Percentiles rank a stretch among this genome's conserved stretches.
phyloP scores from a whole-genome alignment of 1,139 yeast species.

The Casaregolazyma suthepensis region DNA sequence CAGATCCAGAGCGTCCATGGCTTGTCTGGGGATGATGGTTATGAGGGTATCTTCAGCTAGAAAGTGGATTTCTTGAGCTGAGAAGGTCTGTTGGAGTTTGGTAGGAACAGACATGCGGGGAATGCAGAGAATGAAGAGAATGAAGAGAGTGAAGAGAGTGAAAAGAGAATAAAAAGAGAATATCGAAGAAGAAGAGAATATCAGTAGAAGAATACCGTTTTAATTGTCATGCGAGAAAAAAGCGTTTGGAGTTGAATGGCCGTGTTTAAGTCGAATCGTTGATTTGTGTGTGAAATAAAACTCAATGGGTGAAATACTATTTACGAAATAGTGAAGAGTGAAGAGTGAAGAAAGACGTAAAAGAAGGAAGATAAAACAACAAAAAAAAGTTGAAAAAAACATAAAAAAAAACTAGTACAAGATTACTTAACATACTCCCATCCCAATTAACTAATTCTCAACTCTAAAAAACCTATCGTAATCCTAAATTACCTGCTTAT shows the following conservation, averaged over 20 bases:
- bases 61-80: slow-evolving; percentile 76
- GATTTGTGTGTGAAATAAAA: too few species aligned
- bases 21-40: slow-evolving; percentile 68
- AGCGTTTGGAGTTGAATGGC: too few species aligned
- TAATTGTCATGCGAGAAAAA: too few species aligned
- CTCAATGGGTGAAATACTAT: too few species aligned
- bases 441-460: background rate
- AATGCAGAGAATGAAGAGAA: background rate
- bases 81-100: slow-evolving; percentile 49
- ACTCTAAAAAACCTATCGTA: too few species aligned
- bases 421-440: too few species aligned
- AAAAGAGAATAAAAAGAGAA: background rate
- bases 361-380: background rate
- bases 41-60: slow-evolving; percentile 75
- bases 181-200: background rate
- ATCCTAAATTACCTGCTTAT: too few species aligned
- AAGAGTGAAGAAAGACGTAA: background rate
- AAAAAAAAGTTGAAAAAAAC: too few species aligned
- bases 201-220: too few species aligned
- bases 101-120: slow-evolving; percentile 62
- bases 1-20: slow-evolving; percentile 56
- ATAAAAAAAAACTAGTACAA: too few species aligned
- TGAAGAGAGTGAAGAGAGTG: background rate
- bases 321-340: background rate
- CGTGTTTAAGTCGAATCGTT: too few species aligned